Base-by-base conservation (phyloP, 2,329 filamentous ascomycete genomes). In the Aspergillus brunneoviolaceus region DNA sequence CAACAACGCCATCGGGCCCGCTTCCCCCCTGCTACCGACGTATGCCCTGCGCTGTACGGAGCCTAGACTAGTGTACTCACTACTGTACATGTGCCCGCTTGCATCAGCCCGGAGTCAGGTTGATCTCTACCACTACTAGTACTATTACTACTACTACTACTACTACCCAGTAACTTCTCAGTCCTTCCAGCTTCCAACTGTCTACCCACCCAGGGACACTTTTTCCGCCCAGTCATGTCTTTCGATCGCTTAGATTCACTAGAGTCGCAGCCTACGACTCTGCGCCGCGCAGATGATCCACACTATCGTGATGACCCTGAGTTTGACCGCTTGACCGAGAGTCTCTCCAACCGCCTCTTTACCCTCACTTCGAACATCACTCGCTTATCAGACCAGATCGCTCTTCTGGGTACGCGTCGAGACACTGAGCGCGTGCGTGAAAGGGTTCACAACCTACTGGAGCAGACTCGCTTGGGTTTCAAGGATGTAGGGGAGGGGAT, bases 381-480 rank as follows among this genome's bases (percentile, higher is more conserved):
- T 59, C 89, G 91, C 60, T 84, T 99, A 23, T 89, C 88, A 65
- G 90, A 89, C 69, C 91, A 98, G 77, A 87, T 98, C 63, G 87
- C 87, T 47, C 87, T 96, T 14, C 82, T 99, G 29, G 94, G 95
- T 10, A 96, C 92, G 9, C 91, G 89, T 76, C 89, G 93, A 62
- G 95, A 99, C 76, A 97, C 92, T 4, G 90, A 95, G 63, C 87
- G 93, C 54, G 88, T 96, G 63, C 87, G 94, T 55, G 95, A 99
- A 79, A 85, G 95, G 67, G 92, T 99, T 27, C 91, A 95, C 74
- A 89, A 90, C 69, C 82, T 93, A 10, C 85, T 97, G 58, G 91
- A 96, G 66, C 92, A 96, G 79, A 92, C 92, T 33, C 88, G 91
- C 59, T 85, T 89, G 59, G 86, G 89, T 59, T 98, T 97, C 82